A percentile compares a stretch with the other conserved stretches of the same genome.
phyloP scores from a whole-genome alignment of 495 filamentous ascomycete genomes.

The Penicillium tannophilum region DNA sequence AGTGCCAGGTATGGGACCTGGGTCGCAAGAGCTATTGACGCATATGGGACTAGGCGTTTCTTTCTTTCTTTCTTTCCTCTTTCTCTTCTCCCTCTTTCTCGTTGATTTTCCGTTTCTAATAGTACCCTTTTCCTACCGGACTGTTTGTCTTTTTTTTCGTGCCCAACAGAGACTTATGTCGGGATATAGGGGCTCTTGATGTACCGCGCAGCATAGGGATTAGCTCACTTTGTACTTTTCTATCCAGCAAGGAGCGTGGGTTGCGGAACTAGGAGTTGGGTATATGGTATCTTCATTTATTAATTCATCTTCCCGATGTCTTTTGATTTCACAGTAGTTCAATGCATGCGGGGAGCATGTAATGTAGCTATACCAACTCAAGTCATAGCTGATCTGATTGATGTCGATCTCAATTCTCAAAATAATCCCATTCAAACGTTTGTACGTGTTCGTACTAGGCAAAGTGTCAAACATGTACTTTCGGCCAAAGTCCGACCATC shows the following conservation, averaged over 20 bases:
- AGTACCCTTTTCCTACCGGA: background rate
- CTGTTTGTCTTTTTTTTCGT: background rate
- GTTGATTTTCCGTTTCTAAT: background rate
- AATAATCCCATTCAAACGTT: background rate
- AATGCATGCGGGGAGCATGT: background rate
- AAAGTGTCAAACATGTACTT: background rate
- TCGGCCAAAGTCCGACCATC: background rate
- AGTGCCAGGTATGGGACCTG: slow-evolving; percentile 2
- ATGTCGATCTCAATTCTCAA: no score
- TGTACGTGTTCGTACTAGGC: background rate
- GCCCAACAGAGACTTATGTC: background rate
- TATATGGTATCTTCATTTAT: slow-evolving; percentile 17
- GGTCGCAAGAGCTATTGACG: slow-evolving; percentile 10
- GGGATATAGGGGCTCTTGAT: background rate
- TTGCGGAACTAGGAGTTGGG: slow-evolving; percentile 28
- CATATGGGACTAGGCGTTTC: slow-evolving; percentile 23
- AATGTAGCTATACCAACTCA: slow-evolving; percentile 1
- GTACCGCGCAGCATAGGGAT: background rate
- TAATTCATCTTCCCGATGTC: slow-evolving; percentile 10
- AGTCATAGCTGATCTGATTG: background rate
- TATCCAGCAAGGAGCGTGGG: slow-evolving; percentile 42
- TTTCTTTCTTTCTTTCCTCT: slow-evolving; percentile 17
- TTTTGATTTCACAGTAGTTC: slow-evolving; percentile 1
- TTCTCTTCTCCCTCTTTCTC: slow-evolving; percentile 1
- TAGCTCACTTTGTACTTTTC: slow-evolving; percentile 4